phyloP scores from a whole-genome alignment of 371 early-diverging fungal genomes.

The Apophysomyces ossiformis region DNA sequence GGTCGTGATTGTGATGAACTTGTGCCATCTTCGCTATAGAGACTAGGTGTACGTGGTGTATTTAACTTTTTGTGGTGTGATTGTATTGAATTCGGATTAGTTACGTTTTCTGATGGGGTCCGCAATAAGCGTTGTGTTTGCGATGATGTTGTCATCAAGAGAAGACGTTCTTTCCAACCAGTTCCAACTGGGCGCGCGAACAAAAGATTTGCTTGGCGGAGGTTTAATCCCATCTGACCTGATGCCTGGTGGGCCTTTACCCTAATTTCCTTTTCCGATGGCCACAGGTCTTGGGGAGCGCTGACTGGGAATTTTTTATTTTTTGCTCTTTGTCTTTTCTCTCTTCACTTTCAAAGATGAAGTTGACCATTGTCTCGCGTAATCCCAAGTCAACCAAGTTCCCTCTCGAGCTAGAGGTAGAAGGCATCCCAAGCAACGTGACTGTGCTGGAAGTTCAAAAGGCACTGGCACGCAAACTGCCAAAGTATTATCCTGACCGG shows the following conservation, averaged over 20 bases:
- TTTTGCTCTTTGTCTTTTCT: constrained; percentile 4
- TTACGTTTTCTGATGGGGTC: too few relatives aligned
- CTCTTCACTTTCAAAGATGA: constrained; percentile 30
- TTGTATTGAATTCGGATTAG: too few relatives aligned
- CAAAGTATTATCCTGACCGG: constrained; percentile 72
- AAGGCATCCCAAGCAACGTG: constrained; percentile 51
- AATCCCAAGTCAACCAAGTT: constrained; percentile 51
- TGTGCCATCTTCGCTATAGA: too few relatives aligned
- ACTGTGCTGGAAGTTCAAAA: constrained; percentile 67
- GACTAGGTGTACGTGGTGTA: too few relatives aligned
- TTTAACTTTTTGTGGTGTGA: too few relatives aligned
- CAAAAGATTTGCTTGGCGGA: too few relatives aligned
- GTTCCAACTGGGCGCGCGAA: too few relatives aligned
- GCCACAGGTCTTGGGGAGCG: background rate
- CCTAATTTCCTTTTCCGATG: background rate
- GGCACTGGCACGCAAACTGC: constrained; percentile 64
- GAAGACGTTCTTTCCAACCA: too few relatives aligned
- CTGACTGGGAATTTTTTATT: background rate
- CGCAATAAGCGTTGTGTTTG: too few relatives aligned
- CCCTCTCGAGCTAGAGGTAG: constrained; percentile 68
- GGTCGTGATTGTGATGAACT: background rate
- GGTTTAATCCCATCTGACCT: too few relatives aligned
- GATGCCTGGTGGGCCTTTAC: too few relatives aligned
- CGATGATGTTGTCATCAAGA: too few relatives aligned
- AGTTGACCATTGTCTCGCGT: constrained; percentile 49